phyloP scores from a whole-genome alignment of 164 flowering plant genomes.

The Stephania cephalantha region DNA sequence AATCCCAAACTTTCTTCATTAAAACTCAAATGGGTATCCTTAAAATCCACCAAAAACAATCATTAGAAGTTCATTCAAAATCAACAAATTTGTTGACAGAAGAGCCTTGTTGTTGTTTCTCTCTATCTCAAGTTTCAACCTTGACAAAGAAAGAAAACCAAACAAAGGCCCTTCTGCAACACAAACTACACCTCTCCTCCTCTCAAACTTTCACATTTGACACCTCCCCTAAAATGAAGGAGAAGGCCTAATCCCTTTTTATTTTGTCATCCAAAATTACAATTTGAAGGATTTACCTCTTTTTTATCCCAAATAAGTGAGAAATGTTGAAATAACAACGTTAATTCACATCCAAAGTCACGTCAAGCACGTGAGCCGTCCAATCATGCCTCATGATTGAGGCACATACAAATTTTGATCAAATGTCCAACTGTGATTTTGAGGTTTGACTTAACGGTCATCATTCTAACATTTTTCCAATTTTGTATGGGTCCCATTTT shows the following conservation, averaged over 20 bases:
- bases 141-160: not conserved
- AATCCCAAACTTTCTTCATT: not conserved
- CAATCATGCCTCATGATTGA: no score
- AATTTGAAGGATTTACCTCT: not conserved
- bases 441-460: no score
- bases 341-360: no score
- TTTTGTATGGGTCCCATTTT: not conserved
- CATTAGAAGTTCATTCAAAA: no score
- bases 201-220: not conserved
- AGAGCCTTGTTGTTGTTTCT: not conserved
- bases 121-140: not conserved
- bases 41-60: not conserved
- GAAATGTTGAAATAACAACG: no score
- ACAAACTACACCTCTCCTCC: not conserved
- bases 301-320: not conserved
- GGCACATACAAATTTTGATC: no score
- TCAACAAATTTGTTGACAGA: not conserved
- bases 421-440: no score
- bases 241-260: not conserved
- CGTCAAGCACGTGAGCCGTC: no score
- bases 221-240: not conserved
- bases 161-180: constrained; percentile 5
- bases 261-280: not conserved
- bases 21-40: not conserved
- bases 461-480: no score